Base-by-base conservation (phyloP, 148 eudicot genomes). In the Polygonum maritimum region DNA sequence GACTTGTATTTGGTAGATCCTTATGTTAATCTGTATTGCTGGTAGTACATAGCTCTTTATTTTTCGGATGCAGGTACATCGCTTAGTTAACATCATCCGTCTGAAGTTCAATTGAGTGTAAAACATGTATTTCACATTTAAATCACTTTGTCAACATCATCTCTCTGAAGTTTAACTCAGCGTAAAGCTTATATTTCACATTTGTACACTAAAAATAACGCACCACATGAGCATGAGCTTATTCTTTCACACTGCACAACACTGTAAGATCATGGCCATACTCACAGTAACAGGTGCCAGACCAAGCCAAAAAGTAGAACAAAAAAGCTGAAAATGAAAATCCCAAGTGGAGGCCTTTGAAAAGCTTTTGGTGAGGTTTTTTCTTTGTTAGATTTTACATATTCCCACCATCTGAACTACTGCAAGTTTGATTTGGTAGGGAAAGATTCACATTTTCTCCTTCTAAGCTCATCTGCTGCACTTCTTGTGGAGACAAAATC, bases 401-500 rank as follows among this genome's bases (percentile, higher is more conserved):
- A 76, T 83, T 89, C 54, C 97, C 94, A 45, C 90, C 90, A 74
- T 89, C 99, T 3, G 99, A 95, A 81, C 97, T 92, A 82, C 97
- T 95, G 71, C 96, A 90, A 45, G 97, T 89, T 88, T 92, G 99
- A 79, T 92, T 91, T 15, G 80, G 89, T 16, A 90, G 84, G 49
- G 85, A 85, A 38, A 44, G 84, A 77, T 87, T 88, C 16, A 92
- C 92, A 18, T 92, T 86, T 83, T 95, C 99, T 73, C 92, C 99
- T 69, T 92, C 99, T 79, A 90, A 85, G 87, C 99, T 95, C 99
- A 95, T 90, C 76, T 90, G 91, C 49, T 95, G 96, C 70, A 95
- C 99, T 81, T 95, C 99, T 84, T 92, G 99, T 15, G 99, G 96
- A 4, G 98, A 95, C 16, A 95, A 91, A 55, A 95, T 95, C 82